These are phyloP conservation scores for Cercospora zeae-maydis DNA, from an alignment of 2,329 filamentous ascomycete genomes.

Conservation along the genomic window DNA sequence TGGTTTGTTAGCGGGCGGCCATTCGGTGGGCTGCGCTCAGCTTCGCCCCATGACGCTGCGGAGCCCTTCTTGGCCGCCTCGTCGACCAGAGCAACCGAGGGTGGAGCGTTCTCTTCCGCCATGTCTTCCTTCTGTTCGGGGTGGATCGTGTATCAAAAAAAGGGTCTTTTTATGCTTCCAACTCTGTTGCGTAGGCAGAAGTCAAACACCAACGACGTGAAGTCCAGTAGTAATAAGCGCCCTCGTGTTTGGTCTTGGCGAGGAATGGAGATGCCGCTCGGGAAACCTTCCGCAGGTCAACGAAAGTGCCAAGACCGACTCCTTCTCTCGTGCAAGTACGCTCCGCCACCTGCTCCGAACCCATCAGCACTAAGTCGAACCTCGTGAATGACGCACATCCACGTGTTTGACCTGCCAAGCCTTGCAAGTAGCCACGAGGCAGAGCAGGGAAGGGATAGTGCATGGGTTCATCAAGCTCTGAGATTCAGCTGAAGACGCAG, in stretches of 20 bases:
- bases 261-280: not conserved
- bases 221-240: not conserved
- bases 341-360: too few relatives aligned
- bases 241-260: not conserved
- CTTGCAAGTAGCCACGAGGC: too few relatives aligned
- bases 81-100: not conserved
- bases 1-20: slow-evolving; percentile 6
- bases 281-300: not conserved
- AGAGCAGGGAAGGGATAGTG: too few relatives aligned
- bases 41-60: slow-evolving; percentile 9
- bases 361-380: too few relatives aligned
- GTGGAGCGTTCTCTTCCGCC: not conserved
- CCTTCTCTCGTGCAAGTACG: too few relatives aligned
- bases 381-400: too few relatives aligned
- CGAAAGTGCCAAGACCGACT: too few relatives aligned
- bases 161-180: not conserved
- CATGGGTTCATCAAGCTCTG: too few relatives aligned
- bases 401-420: too few relatives aligned
- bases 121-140: not conserved
- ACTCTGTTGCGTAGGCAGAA: not conserved
- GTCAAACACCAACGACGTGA: not conserved
- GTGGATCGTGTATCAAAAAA: not conserved
- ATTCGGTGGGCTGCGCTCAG: not conserved
- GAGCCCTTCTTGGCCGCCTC: slow-evolving; percentile 11
- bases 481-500: too few relatives aligned